phyloP scores from a whole-genome alignment of 2,329 filamentous ascomycete genomes.

The Pestalotiopsis sp. region DNA sequence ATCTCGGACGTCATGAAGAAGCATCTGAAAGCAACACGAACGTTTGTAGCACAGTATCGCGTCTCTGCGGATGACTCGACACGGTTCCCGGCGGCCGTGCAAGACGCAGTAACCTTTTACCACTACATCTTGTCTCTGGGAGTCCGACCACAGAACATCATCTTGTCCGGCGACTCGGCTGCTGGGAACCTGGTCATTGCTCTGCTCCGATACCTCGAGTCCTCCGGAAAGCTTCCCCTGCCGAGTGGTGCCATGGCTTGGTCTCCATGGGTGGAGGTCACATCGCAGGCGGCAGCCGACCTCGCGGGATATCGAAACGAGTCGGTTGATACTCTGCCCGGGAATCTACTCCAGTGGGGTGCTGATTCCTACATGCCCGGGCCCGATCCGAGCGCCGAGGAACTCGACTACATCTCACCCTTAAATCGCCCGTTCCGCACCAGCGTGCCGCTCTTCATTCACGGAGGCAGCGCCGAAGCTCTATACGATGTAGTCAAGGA shows the following conservation, averaged over 20 bases:
- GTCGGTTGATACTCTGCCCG: slow-evolving; percentile 1
- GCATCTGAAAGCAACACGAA: not conserved
- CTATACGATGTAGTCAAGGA: slow-evolving; percentile 9
- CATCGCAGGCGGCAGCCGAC: slow-evolving; percentile 14
- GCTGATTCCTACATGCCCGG: slow-evolving; percentile 16
- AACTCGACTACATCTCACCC: slow-evolving; percentile 20
- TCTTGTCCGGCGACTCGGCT: slow-evolving; percentile 15
- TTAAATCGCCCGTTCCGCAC: slow-evolving; percentile 17
- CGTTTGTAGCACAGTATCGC: not conserved
- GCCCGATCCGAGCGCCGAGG: slow-evolving; percentile 8
- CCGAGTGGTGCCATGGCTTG: slow-evolving; percentile 18
- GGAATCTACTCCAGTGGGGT: slow-evolving; percentile 16
- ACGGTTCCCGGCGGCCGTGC: not conserved
- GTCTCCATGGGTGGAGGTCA: slow-evolving; percentile 23
- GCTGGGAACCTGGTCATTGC: slow-evolving; percentile 17
- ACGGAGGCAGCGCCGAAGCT: slow-evolving; percentile 12
- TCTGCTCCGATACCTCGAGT: slow-evolving; percentile 17
- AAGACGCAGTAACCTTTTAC: not conserved
- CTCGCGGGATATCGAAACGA: slow-evolving; percentile 2
- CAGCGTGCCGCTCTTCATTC: slow-evolving; percentile 15
- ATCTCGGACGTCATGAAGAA: not conserved
- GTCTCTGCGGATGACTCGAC: not conserved
- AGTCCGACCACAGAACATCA: slow-evolving; percentile 13
- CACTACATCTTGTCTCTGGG: slow-evolving; percentile 17
- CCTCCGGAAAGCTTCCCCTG: slow-evolving; percentile 12